Evolutionary conservation across 2,329 filamentous ascomycete genomes (phyloP).

Genomic region (Penicillium sclerotigenum): DNA sequence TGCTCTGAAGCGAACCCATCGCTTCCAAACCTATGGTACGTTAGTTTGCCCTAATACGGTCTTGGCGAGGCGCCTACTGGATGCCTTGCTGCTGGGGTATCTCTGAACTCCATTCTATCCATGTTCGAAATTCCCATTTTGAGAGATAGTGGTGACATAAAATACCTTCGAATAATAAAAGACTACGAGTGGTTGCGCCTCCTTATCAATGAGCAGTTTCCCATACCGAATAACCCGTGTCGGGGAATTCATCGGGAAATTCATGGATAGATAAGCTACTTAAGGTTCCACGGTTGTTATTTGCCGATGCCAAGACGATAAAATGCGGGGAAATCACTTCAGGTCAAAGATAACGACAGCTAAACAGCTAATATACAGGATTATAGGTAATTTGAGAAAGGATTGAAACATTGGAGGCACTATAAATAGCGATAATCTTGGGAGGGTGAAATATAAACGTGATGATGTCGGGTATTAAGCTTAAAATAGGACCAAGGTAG

Average conservation of each 20-base stretch:
- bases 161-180: not conserved
- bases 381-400: not conserved
- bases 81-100: not conserved
- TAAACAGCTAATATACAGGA: not conserved
- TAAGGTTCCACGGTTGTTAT: not conserved
- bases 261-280: not conserved
- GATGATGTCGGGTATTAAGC: not conserved
- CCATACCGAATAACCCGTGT: not conserved
- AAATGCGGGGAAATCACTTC: slow-evolving; percentile 9
- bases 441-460: not conserved
- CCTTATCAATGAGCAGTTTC: slow-evolving; percentile 4
- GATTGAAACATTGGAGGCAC: not conserved
- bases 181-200: not conserved
- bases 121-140: slow-evolving; percentile 8
- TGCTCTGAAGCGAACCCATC: slow-evolving; percentile 11
- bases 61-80: not conserved
- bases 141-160: not conserved
- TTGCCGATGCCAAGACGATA: slow-evolving; percentile 15
- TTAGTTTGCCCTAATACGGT: not conserved
- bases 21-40: slow-evolving; percentile 8
- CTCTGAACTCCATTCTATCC: not conserved
- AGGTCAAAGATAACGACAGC: not conserved
- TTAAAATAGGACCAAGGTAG: not conserved
- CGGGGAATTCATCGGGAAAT: slow-evolving; percentile 15
- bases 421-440: not conserved